Evolutionary conservation across 108 stramenopile genomes (phyloP).

Genomic region (Cyclotella sp.): DNA sequence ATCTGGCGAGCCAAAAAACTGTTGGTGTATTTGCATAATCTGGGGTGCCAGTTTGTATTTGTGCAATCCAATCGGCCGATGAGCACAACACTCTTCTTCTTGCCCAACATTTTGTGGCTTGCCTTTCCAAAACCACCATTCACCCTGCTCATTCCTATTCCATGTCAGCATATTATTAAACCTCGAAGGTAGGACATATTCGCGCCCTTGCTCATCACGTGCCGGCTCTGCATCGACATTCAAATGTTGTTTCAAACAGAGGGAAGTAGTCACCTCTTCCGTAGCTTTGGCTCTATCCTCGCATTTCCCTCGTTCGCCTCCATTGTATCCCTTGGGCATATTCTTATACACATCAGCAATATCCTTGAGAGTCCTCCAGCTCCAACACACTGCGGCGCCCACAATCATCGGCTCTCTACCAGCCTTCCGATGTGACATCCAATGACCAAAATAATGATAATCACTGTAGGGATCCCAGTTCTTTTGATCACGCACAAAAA

Average conservation of each 20-base stretch:
- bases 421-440: constrained; percentile 28
- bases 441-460: constrained; percentile 57
- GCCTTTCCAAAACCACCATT: constrained; percentile 62
- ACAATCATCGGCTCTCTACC: constrained; percentile 45
- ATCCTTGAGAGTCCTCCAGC: constrained; percentile 44
- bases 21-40: constrained; percentile 29
- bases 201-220: constrained; percentile 41
- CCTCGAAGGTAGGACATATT: constrained; percentile 34
- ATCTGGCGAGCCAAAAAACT: constrained; percentile 34
- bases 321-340: constrained; percentile 47
- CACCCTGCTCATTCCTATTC: constrained; percentile 55
- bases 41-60: constrained; percentile 42
- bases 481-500: constrained; percentile 40
- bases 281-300: constrained; percentile 54
- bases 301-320: constrained; percentile 49
- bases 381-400: constrained; percentile 50
- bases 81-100: constrained; percentile 45
- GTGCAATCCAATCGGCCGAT: constrained; percentile 54
- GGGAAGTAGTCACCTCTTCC: constrained; percentile 46
- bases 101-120: constrained; percentile 47
- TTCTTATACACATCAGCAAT: constrained; percentile 49
- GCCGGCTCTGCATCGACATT: constrained; percentile 44
- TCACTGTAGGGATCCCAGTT: constrained; percentile 44
- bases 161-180: constrained; percentile 30
- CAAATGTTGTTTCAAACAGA: constrained; percentile 43